These are phyloP conservation scores for Colletotrichum sp. DNA, from an alignment of 2,329 filamentous ascomycete species.

Conservation along the genomic window DNA sequence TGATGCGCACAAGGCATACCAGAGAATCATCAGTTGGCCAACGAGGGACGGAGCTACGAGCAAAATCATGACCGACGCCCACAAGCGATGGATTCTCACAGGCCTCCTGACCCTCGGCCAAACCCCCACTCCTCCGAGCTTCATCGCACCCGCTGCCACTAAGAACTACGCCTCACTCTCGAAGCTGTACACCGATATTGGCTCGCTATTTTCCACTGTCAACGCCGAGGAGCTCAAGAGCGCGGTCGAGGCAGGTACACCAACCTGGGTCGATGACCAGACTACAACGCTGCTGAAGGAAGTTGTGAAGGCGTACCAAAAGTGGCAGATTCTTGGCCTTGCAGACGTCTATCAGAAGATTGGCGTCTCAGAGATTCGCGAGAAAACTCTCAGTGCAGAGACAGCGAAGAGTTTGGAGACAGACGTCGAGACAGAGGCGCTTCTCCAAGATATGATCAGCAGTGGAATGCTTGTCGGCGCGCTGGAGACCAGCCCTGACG, in stretches of 20 bases:
- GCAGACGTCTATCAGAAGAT: conserved; percentile 72
- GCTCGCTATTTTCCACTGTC: conserved; percentile 66
- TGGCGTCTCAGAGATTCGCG: conserved; percentile 57
- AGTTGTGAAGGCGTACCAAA: conserved; percentile 73
- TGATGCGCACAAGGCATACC: conserved; percentile 66
- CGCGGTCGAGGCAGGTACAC: conserved; percentile 63
- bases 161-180: conserved; percentile 64
- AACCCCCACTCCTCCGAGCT: conserved; percentile 58
- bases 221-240: conserved; percentile 63
- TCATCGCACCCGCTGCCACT: conserved; percentile 56
- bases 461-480: conserved; percentile 57
- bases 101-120: conserved; percentile 74
- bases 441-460: conserved; percentile 62
- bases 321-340: conserved; percentile 77
- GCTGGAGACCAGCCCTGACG: conserved; percentile 50
- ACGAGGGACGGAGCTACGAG: conserved; percentile 66
- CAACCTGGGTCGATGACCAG: conserved; percentile 72
- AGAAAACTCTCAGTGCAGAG: conserved; percentile 57
- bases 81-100: conserved; percentile 89
- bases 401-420: conserved; percentile 49
- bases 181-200: conserved; percentile 75
- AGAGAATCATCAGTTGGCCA: conserved; percentile 72
- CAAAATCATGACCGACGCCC: conserved; percentile 84
- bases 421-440: conserved; percentile 47
- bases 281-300: conserved; percentile 75